Evolutionary conservation across 352 stramenopile species (phyloP).

Genomic region (Phytophthora podocarpi): DNA sequence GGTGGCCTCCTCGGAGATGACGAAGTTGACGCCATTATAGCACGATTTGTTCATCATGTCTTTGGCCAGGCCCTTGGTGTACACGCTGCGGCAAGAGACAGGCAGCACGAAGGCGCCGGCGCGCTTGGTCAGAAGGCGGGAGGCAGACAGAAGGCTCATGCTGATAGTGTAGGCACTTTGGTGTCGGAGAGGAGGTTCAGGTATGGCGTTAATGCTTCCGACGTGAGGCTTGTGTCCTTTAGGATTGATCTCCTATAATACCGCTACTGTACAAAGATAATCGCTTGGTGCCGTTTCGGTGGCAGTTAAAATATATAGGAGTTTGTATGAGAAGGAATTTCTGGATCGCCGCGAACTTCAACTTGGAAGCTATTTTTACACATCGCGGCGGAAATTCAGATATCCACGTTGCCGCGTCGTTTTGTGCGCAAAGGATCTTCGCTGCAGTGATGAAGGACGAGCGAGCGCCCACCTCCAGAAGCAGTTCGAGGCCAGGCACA

Average conservation of each 20-base stretch:
- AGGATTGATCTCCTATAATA: too few relatives aligned
- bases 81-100: slow-evolving; percentile 49
- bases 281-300: slow-evolving; percentile 1
- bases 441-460: slow-evolving; percentile 8
- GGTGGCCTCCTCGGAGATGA: slow-evolving; percentile 91
- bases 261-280: too few relatives aligned
- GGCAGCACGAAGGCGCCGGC: slow-evolving; percentile 13
- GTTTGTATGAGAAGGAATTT: slow-evolving; percentile 15
- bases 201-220: too few relatives aligned
- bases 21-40: slow-evolving; percentile 95
- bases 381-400: slow-evolving; percentile 5
- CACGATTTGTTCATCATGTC: slow-evolving; percentile 94
- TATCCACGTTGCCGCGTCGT: not conserved
- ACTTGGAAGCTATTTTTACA: slow-evolving; percentile 6
- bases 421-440: slow-evolving; percentile 1
- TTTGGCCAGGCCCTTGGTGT: slow-evolving; percentile 84
- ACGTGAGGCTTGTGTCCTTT: too few relatives aligned
- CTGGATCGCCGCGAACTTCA: slow-evolving; percentile 12
- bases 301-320: not conserved
- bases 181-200: slow-evolving; percentile 1
- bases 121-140: slow-evolving; percentile 28
- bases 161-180: not conserved
- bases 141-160: slow-evolving; percentile 28
- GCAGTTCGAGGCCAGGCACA: slow-evolving; percentile 11
- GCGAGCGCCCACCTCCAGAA: not conserved